phyloP scores from a whole-genome alignment of 163 green algal species.

The Prototheca cutis region DNA sequence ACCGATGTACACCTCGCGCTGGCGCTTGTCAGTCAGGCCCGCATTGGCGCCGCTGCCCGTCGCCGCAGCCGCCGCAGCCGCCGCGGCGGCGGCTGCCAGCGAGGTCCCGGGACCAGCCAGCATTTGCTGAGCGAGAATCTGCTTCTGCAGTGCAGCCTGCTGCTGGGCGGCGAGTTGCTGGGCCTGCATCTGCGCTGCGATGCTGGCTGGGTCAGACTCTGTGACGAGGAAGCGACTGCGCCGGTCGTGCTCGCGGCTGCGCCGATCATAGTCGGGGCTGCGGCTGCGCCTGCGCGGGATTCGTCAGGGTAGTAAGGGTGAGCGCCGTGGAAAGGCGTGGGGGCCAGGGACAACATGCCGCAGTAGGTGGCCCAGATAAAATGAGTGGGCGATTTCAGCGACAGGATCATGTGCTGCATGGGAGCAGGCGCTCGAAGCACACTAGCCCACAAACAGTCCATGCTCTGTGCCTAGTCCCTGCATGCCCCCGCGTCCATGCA shows the following conservation, averaged over 20 bases:
- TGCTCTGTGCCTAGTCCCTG: neutral
- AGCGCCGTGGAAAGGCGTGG: too few relatives aligned
- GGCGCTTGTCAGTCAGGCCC: slow-evolving; percentile 32
- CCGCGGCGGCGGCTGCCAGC: too few relatives aligned
- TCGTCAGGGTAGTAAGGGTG: neutral
- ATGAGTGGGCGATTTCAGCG: too few relatives aligned
- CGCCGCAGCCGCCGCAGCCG: neutral
- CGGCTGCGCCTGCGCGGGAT: slow-evolving; percentile 13
- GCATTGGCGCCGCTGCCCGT: neutral
- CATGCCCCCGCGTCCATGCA: too few relatives aligned
- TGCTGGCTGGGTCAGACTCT: slow-evolving; percentile 1
- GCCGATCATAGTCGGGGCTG: slow-evolving; percentile 7
- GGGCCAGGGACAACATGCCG: too few relatives aligned
- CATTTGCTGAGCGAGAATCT: slow-evolving; percentile 43
- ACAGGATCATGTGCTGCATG: too few relatives aligned
- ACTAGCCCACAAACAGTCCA: neutral
- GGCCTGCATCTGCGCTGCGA: slow-evolving; percentile 15
- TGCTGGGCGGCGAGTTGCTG: slow-evolving; percentile 19
- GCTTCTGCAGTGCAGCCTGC: slow-evolving; percentile 22
- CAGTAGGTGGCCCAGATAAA: too few relatives aligned
- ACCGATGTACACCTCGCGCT: slow-evolving; percentile 58
- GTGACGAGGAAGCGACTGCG: slow-evolving; percentile 11
- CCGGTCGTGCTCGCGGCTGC: slow-evolving; percentile 2
- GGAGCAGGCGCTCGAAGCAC: too few relatives aligned
- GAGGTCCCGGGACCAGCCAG: too few relatives aligned